These are phyloP conservation scores for Chimonanthus salicifolius DNA, from an alignment of 164 flowering plant genomes.

Conservation along the genomic window DNA sequence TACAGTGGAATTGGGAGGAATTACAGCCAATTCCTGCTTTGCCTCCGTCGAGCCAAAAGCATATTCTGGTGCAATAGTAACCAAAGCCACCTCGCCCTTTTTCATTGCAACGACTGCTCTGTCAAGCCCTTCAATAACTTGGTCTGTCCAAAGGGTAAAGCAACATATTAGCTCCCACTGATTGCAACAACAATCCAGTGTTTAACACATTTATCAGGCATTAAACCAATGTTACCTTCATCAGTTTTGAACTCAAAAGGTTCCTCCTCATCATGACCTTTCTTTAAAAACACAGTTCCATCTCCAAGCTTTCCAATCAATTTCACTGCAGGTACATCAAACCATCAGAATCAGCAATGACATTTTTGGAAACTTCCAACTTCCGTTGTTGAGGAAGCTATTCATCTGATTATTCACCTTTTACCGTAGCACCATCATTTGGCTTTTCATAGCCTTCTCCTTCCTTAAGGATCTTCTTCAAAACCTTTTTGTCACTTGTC, in stretches of 20 bases:
- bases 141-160: constrained; percentile 40
- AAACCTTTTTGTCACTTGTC: constrained; percentile 73
- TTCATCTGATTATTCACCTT: constrained; percentile 27
- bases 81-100: constrained; percentile 76
- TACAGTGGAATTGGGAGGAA: constrained; percentile 83
- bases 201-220: not conserved
- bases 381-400: not conserved
- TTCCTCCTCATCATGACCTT: constrained; percentile 57
- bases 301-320: constrained; percentile 75
- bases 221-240: constrained; percentile 46
- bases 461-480: constrained; percentile 82
- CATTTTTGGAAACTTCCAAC: not conserved
- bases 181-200: not conserved
- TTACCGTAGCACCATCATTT: constrained; percentile 71
- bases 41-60: constrained; percentile 71
- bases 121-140: constrained; percentile 90
- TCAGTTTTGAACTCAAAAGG: constrained; percentile 83
- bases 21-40: constrained; percentile 69
- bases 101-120: constrained; percentile 83
- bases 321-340: constrained; percentile 51
- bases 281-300: constrained; percentile 74
- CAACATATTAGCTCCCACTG: not conserved
- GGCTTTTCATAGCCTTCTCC: constrained; percentile 95
- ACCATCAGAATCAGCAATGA: not conserved
- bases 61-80: constrained; percentile 78